phyloP scores from a whole-genome alignment of 352 stramenopile genomes.

The Pythium dissimile region DNA sequence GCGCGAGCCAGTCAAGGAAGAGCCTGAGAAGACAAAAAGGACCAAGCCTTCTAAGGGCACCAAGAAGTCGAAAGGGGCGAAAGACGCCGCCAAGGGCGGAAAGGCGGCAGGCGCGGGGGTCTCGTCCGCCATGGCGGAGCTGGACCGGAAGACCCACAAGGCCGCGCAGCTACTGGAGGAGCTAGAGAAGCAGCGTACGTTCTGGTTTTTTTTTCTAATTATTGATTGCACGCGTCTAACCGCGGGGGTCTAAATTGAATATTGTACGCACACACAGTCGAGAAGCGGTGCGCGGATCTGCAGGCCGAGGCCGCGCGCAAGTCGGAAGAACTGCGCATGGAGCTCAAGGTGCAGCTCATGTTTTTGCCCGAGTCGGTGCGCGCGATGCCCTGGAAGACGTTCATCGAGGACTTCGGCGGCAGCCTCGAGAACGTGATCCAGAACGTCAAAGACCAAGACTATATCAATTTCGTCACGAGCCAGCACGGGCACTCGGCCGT shows the following conservation, averaged over 20 bases:
- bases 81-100: constrained; percentile 25
- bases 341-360: constrained; percentile 79
- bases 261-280: constrained; percentile 31
- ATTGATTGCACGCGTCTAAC: neutral
- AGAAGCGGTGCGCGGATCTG: constrained; percentile 61
- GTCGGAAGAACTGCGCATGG: constrained; percentile 61
- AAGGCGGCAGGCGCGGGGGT: neutral
- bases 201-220: neutral
- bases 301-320: constrained; percentile 47
- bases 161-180: constrained; percentile 48
- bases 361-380: constrained; percentile 67
- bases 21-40: neutral
- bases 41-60: neutral
- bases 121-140: neutral
- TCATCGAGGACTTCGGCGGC: constrained; percentile 75
- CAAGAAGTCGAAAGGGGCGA: constrained; percentile 20
- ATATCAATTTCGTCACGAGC: constrained; percentile 25
- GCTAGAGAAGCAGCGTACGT: constrained; percentile 57
- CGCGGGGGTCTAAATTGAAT: neutral
- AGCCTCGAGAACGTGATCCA: constrained; percentile 71
- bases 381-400: constrained; percentile 76
- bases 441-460: constrained; percentile 43
- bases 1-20: constrained; percentile 11
- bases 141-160: constrained; percentile 43
- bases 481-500: constrained; percentile 21